Base-by-base conservation (phyloP, 2,329 filamentous ascomycete species). In the Xylaria sp. region DNA sequence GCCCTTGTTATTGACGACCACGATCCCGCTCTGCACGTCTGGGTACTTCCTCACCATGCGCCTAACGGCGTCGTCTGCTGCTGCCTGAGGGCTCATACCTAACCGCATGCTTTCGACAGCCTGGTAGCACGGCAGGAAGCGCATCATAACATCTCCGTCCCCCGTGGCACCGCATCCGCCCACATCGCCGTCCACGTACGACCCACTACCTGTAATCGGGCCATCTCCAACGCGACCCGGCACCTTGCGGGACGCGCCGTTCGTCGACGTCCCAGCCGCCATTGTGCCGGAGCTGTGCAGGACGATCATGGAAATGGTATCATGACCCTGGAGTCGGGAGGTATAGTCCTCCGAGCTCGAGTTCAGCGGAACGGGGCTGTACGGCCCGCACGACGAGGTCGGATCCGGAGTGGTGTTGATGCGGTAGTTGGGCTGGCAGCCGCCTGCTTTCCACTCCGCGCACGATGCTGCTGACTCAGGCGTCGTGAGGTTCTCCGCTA, bases 51-150 rank as follows among this genome's bases (percentile, higher is more conserved):
- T 73, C 11, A 86, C 53, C 83, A 88, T 87, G 17, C 86, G 79
- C 0, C 73, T 63, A 0, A 88, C 84, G 0, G 81, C 84, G 64
- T 88, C 84, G 56, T 85, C 81, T 0, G 86, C 86, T 0, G 86
- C 86, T 38, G 82, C 79, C 4, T 74, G 77, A 0, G 86, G 84
- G 0, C 76, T 76, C 81, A 87, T 82, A 1, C 86, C 86, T 1
- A 74, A 76, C 11, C 86, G 79, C 74, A 88, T 67, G 66, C 79
- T 87, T 78, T 88, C 86, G 0, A 88, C 82, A 1, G 86, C 86
- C 72, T 88, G 86, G 71, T 88, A 88, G 73, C 86, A 88, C 0
- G 86, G 86, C 28, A 88, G 74, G 69, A 87, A 87, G 4, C 85
- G 81, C 82, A 87, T 65, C 62, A 65, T 87, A 67, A 87, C 76